Evolutionary conservation across 129 eudicot species (phyloP), one percentile per base, ranked within the genome.

Genomic region (Helianthus tuberosus): DNA sequence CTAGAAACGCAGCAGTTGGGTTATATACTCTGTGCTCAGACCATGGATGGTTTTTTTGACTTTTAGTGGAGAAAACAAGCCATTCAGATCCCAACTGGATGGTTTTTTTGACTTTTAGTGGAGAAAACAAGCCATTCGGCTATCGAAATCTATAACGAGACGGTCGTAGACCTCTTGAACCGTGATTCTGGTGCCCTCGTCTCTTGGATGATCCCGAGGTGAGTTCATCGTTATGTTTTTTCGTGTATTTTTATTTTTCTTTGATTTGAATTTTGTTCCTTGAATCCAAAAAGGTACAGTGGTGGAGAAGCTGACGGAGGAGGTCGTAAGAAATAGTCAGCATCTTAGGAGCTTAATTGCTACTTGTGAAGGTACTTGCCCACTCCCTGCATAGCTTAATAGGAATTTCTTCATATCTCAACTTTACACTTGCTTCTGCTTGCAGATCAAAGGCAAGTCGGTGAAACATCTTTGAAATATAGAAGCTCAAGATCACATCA

Each of bases 131-230:
- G 23, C 23, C 23, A 20, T 78, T 95, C 99, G 63, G 97, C 99
- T 49, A 74, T 95, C 55, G 99, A 95, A 76, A 95, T 95, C 27
- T 95, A 95, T 75, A 95, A 95, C 44, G 99, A 95, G 82, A 86
- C 87, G 36, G 99, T 91, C 50, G 84, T 91, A 5, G 99, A 95
- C 78, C 94, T 95, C 29, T 73, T 95, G 66, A 95, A 91, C 54
- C 86, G 87, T 39, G 89, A 86, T 64, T 89, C 91, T 57, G 96
- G 94, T 50, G 77, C 88, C 80, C 99, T 78, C 92, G 99, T 69
- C 90, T 95, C 47, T 74, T 95, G 79, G 99, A 95, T 87, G 99
- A 95, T 75, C 97, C 99, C 51, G 99, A 89, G 96, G 99, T 87
- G 76, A 55, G 8, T 39, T 54, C 0, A 23, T 25, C 11, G 43